phyloP scores from a whole-genome alignment of 169 alveolate genomes.

The Babesia ovata region DNA sequence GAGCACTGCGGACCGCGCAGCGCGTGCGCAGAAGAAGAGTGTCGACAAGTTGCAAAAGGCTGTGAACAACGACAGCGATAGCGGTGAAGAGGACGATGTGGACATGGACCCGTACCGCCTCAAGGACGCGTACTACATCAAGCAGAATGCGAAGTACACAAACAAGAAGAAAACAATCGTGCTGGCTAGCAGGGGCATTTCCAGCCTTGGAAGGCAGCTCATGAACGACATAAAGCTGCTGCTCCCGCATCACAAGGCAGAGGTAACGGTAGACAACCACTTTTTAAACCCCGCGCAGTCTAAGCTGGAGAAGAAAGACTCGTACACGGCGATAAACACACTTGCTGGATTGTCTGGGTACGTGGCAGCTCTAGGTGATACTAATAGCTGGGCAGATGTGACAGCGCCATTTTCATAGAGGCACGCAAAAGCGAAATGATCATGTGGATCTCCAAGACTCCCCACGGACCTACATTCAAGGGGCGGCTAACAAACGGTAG shows the following conservation, averaged over 20 bases:
- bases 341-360: conserved; percentile 76
- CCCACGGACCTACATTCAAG: conserved; percentile 95
- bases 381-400: conserved; percentile 79
- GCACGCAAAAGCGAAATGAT: conserved; percentile 88
- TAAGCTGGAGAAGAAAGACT: conserved; percentile 87
- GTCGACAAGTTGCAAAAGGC: conserved; percentile 51
- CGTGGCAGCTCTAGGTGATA: not conserved
- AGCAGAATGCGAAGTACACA: conserved; percentile 88
- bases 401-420: conserved; percentile 90
- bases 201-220: conserved; percentile 90
- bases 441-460: conserved; percentile 92
- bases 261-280: conserved; percentile 73
- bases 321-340: conserved; percentile 80
- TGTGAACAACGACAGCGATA: conserved; percentile 30
- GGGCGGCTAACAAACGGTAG: conserved; percentile 86
- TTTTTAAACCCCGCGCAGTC: conserved; percentile 52
- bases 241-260: conserved; percentile 97
- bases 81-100: conserved; percentile 36
- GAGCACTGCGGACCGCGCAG: conserved; percentile 16
- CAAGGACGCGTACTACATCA: conserved; percentile 83
- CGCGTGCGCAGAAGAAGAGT: conserved; percentile 11
- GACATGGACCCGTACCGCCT: conserved; percentile 84
- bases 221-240: conserved; percentile 91
- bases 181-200: conserved; percentile 93
- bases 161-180: conserved; percentile 94